Base-by-base conservation (phyloP, 2,329 filamentous ascomycete species). In the Arthrocladium fulminans region DNA sequence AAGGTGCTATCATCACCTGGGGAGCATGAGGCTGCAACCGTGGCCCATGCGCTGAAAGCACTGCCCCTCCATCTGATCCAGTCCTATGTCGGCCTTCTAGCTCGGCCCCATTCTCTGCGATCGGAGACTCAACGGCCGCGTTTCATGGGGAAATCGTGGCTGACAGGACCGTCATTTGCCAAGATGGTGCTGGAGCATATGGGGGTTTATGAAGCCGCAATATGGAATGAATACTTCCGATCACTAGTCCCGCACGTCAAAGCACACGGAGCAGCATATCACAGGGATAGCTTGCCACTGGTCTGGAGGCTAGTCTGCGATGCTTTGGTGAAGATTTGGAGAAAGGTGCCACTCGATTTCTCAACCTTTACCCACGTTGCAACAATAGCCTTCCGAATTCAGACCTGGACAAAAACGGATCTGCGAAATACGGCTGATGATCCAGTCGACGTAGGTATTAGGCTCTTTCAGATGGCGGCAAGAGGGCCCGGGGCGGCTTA, bases 81-180 rank as follows among this genome's bases (percentile, higher is more conserved):
- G n/a, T 64, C 71, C 13, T 72, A 72, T 51, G 65, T 75, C 41
- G 45, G 54, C 15, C 66, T 73, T 29, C 55, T 73, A 13, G 32
- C 32, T 17, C 32, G 44, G 10, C 44, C 44, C 6, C 10, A 35
- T 29, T 2, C 29, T 3, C 20, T 9, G 8, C 13, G 6, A 25
- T 17, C 39, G 19, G 8, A 24, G 22, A 10, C 24, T 10, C 13
- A 41, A 42, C 8, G 38, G 27, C 17, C 17, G 42, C 10, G 38
- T 34, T 42, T 15, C 12, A 9, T n/a, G n/a, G 13, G 22, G 9
- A 9, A 15, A 8, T 25, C 22, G 6, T 13, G 32, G 32, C 5
- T 6, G n/a, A 6, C 5, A 15, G 22, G 22, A 15, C 39, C 22
- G 13, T 3, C 7, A 10, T 25, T 25, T 42, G 22, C 13, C 20